Base-by-base conservation (phyloP, 306 rosid genomes). In the Dryas drummondii region DNA sequence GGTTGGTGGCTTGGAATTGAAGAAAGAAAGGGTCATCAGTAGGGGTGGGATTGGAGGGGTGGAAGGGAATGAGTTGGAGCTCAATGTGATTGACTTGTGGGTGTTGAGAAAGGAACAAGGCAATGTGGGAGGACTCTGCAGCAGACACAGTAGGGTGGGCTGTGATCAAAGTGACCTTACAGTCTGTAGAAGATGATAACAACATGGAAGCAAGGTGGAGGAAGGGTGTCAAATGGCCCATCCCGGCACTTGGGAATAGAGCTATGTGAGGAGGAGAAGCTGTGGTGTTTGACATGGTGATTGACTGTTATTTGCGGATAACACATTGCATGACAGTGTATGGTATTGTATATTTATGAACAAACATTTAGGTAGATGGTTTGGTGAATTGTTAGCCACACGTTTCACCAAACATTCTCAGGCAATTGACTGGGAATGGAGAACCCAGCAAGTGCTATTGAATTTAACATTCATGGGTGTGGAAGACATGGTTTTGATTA, bases 211-310 rank as follows among this genome's bases (percentile, higher is more conserved):
- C 78, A 5, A 79, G 17, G 12, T 74, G 62, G 70, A 79, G 78
- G 66, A 79, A 79, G 52, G 82, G 82, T 7, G 74, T 73, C 55
- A 73, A 60, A 46, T 79, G 82, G 16, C 82, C 82, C 82, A 79
- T 79, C 49, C 78, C 82, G 56, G 74, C 78, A 50, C 74, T 48
- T 6, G 82, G 82, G 4, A 79, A 50, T 49, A 79, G 63, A 48
- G 74, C 82, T 41, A 79, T 67, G 73, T 79, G 82, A 54, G 82
- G 76, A 26, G 45, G 46, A 70, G 74, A 52, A 54, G 46, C 40
- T 54, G 55, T 6, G 41, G 42, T 19, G 41, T 53, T 54, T 54
- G 75, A 55, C 75, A 70, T 41, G 53, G 51, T 11, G 51, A 8
- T 46, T 4, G 32, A 27, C 32, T 27, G 32, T 27, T 27, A 27